Evolutionary conservation across 805 yeast genomes (phyloP).

Genomic region (Wickerhamiella galacta): DNA sequence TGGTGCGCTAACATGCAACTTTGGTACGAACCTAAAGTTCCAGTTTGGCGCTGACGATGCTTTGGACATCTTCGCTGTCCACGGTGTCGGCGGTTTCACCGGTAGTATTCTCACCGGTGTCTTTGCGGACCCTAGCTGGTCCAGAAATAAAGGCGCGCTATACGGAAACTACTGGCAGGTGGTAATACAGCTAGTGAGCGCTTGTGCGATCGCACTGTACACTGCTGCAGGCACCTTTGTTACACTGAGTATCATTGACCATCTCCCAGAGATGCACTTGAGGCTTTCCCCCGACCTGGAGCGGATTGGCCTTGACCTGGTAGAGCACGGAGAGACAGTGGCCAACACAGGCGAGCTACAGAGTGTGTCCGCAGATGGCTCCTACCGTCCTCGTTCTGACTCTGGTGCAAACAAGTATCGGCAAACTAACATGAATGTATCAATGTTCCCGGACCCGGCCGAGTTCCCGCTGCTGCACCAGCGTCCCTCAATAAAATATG

Average conservation of each 20-base stretch:
- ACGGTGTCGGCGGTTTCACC: slow-evolving; percentile 29
- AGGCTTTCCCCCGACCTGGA: slow-evolving; percentile 80
- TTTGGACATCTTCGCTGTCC: slow-evolving; percentile 75
- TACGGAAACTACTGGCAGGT: slow-evolving; percentile 69
- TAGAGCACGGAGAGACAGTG: slow-evolving; percentile 83
- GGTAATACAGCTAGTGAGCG: slow-evolving; percentile 76
- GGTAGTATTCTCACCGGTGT: slow-evolving; percentile 61
- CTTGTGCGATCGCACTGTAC: slow-evolving; percentile 55
- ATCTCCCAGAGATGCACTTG: slow-evolving; percentile 63
- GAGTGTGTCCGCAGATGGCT: not conserved
- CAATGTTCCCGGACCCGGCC: slow-evolving; percentile 13
- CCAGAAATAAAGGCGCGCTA: slow-evolving; percentile 59
- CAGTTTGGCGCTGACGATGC: slow-evolving; percentile 75
- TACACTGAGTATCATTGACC: slow-evolving; percentile 49
- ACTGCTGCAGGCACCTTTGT: slow-evolving; percentile 57
- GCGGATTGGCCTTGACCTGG: slow-evolving; percentile 70
- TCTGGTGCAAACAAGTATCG: slow-evolving; percentile 3
- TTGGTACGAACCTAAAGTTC: slow-evolving; percentile 67
- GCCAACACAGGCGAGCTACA: not conserved
- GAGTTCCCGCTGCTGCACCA: slow-evolving; percentile 14
- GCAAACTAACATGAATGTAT: slow-evolving; percentile 11
- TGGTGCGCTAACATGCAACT: slow-evolving; percentile 64
- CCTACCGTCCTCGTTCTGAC: not conserved
- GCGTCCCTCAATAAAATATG: slow-evolving; percentile 10
- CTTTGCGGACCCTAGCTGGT: slow-evolving; percentile 78